These are phyloP conservation scores for Setaria viridis DNA, from an alignment of 202 grass and related monocot species.

Conservation along the genomic window DNA sequence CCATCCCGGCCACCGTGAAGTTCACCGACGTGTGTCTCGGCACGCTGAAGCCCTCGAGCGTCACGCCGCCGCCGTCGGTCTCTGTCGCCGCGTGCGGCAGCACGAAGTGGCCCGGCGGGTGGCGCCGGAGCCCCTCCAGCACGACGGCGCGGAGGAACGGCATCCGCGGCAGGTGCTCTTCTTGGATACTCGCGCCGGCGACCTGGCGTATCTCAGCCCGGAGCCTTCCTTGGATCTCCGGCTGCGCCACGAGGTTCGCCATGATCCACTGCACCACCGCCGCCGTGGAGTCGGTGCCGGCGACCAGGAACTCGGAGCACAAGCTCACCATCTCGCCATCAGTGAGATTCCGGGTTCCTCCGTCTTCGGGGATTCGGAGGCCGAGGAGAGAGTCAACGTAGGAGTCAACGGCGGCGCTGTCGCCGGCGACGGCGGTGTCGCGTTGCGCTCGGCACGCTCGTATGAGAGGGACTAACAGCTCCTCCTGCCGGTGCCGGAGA, in stretches of 20 bases:
- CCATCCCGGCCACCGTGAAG: slow-evolving; percentile 55
- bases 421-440: neutral
- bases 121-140: slow-evolving; percentile 68
- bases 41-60: slow-evolving; percentile 59
- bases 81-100: slow-evolving; percentile 65
- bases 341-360: slow-evolving; percentile 22
- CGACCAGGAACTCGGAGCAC: slow-evolving; percentile 72
- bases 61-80: too few relatives aligned
- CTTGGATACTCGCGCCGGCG: slow-evolving; percentile 15
- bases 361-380: slow-evolving; percentile 33
- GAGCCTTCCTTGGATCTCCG: slow-evolving; percentile 59
- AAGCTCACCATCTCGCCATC: slow-evolving; percentile 67
- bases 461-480: slow-evolving; percentile 51
- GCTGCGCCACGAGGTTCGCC: slow-evolving; percentile 65
- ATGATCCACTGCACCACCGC: slow-evolving; percentile 75
- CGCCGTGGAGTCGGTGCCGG: slow-evolving; percentile 60
- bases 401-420: neutral
- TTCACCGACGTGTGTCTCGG: slow-evolving; percentile 52
- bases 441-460: neutral
- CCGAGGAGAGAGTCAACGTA: slow-evolving; percentile 55
- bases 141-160: slow-evolving; percentile 70
- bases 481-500: slow-evolving; percentile 32
- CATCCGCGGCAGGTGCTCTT: slow-evolving; percentile 65
- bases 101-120: slow-evolving; percentile 67
- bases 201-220: slow-evolving; percentile 42